Percentiles rank a stretch among this genome's conserved stretches.
These are phyloP conservation scores for Heliosperma pusillum DNA, from an alignment of 148 eudicot species.

Conservation along the genomic window DNA sequence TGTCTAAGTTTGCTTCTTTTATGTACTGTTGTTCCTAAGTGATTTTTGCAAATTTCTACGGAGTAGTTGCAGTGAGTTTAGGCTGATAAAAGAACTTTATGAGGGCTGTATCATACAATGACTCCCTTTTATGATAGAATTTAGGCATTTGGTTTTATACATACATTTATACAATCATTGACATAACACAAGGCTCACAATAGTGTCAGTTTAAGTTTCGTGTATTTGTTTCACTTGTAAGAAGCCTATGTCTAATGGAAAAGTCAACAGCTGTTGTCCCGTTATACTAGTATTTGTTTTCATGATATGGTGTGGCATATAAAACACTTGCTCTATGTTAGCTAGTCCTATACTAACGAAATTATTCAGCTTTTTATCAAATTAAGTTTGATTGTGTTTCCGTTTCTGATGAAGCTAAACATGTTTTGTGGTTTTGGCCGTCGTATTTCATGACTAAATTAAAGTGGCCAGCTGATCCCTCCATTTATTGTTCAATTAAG, in stretches of 20 bases:
- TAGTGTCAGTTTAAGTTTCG: not conserved
- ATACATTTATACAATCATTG: not conserved
- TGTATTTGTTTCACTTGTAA: not conserved
- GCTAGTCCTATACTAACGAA: not conserved
- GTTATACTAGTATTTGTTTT: too few species aligned
- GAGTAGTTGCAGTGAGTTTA: not conserved
- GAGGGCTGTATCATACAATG: not conserved
- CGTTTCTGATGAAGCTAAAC: not conserved
- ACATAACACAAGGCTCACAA: not conserved
- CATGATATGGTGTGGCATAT: too few species aligned
- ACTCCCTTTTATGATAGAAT: not conserved
- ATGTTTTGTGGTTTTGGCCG: not conserved
- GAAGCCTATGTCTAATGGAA: not conserved
- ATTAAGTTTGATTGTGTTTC: not conserved
- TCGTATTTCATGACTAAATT: not conserved
- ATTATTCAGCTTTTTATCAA: not conserved
- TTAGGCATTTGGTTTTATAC: not conserved
- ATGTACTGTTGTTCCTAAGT: not conserved
- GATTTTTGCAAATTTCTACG: not conserved
- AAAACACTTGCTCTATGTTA: too few species aligned
- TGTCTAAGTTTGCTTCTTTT: conserved; percentile 1
- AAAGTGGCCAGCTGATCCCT: not conserved
- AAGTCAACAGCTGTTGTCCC: too few species aligned
- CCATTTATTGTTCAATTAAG: too few species aligned
- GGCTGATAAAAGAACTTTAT: too few species aligned